Evolutionary conservation across 179 eudicot species (phyloP).

Genomic region (Beta corolliflora): DNA sequence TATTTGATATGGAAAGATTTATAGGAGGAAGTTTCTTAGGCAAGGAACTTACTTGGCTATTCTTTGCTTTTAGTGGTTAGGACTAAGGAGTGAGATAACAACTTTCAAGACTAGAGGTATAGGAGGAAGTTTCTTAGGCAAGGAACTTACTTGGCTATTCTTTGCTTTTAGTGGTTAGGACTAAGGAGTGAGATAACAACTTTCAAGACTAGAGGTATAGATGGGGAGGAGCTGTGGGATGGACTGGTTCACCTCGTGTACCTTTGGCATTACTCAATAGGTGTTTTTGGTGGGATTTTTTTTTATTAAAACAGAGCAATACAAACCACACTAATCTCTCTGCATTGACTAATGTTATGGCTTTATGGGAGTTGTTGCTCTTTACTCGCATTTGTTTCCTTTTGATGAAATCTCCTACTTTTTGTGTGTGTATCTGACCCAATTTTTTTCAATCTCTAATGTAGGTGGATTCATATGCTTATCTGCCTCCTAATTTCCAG

Average conservation of each 20-base stretch:
- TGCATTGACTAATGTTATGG: not conserved
- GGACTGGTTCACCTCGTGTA: not conserved
- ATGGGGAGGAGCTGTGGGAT: not conserved
- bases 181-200: not conserved
- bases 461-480: constrained; percentile 95
- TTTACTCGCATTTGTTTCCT: not conserved
- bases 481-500: constrained; percentile 70
- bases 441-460: constrained; percentile 24
- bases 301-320: not conserved
- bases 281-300: not conserved
- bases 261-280: not conserved
- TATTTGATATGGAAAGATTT: too few relatives aligned
- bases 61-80: not conserved
- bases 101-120: too few relatives aligned
- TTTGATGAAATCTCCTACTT: not conserved
- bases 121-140: not conserved
- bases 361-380: not conserved
- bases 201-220: not conserved
- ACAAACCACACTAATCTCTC: too few relatives aligned
- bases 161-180: not conserved
- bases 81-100: not conserved
- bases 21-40: not conserved
- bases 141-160: not conserved
- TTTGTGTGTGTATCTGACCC: constrained; percentile 16
- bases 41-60: not conserved